These are phyloP conservation scores for Rhododendron ovatum DNA, from an alignment of 148 eudicot species.

Conservation along the genomic window DNA sequence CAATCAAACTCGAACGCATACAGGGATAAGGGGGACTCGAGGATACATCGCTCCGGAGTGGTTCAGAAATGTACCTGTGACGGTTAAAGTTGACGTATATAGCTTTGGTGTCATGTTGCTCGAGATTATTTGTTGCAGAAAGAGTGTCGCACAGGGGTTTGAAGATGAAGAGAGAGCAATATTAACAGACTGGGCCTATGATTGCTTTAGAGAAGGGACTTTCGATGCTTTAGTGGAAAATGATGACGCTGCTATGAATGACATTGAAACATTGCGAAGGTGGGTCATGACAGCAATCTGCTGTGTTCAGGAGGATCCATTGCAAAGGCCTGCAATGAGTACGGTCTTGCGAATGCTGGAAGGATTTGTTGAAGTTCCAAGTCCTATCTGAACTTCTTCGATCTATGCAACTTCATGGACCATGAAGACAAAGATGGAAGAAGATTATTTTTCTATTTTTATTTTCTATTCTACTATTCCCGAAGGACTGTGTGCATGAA, in stretches of 20 bases:
- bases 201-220: constrained; percentile 2
- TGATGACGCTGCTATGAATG: neutral
- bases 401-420: neutral
- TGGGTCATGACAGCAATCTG: constrained; percentile 7
- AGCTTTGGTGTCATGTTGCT: constrained; percentile 15
- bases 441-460: neutral
- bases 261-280: neutral
- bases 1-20: neutral
- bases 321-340: constrained; percentile 9
- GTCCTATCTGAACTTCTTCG: neutral
- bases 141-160: neutral
- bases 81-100: constrained; percentile 16
- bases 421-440: neutral
- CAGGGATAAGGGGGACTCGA: constrained; percentile 22
- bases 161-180: constrained; percentile 5
- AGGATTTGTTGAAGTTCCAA: constrained; percentile 10
- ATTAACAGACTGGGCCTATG: constrained; percentile 14
- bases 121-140: constrained; percentile 18
- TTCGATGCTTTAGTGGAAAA: constrained; percentile 1
- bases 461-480: neutral
- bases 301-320: constrained; percentile 1
- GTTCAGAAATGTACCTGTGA: constrained; percentile 11
- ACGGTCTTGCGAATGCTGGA: constrained; percentile 9
- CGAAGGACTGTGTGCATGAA: neutral
- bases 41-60: constrained; percentile 21